Conservation (phyloP, 2,329 filamentous ascomycete genomes). For the Pseudogymnoascus sp. region DNA sequence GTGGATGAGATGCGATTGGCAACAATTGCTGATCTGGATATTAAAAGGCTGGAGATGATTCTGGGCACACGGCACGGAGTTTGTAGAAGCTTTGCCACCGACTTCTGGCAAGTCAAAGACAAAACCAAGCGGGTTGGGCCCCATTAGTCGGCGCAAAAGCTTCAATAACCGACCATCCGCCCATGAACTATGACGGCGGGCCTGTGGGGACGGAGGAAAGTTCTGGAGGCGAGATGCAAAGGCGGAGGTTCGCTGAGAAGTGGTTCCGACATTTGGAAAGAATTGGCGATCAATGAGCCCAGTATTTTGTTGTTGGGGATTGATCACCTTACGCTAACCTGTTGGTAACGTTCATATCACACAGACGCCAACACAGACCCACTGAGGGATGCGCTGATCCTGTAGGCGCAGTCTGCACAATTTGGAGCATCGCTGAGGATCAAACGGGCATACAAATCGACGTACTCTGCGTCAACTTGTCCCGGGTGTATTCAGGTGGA, state of each 20-base stretch:
- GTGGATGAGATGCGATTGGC: neutral
- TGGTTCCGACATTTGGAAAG: neutral
- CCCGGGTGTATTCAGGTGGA: neutral
- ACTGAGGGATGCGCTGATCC: neutral
- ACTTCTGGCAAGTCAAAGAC: neutral
- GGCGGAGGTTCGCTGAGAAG: neutral
- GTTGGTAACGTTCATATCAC: neutral
- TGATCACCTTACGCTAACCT: neutral
- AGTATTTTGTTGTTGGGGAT: neutral
- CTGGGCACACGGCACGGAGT: neutral
- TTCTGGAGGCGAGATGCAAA: neutral
- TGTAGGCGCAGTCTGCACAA: neutral
- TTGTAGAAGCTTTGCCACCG: neutral
- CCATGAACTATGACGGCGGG: neutral
- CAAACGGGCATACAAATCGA: neutral
- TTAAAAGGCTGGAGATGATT: neutral
- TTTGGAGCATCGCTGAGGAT: neutral
- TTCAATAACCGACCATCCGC: neutral
- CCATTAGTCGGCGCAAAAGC: neutral
- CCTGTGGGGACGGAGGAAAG: neutral
- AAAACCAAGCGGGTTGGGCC: too few relatives aligned
- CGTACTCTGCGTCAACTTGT: neutral
- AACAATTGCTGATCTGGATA: neutral
- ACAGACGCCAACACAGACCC: neutral
- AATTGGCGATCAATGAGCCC: neutral